Percentiles rank a stretch among this genome's conserved stretches.
phyloP scores from a whole-genome alignment of 2,329 filamentous ascomycete species.

The Raffaelea deltoideospora region DNA sequence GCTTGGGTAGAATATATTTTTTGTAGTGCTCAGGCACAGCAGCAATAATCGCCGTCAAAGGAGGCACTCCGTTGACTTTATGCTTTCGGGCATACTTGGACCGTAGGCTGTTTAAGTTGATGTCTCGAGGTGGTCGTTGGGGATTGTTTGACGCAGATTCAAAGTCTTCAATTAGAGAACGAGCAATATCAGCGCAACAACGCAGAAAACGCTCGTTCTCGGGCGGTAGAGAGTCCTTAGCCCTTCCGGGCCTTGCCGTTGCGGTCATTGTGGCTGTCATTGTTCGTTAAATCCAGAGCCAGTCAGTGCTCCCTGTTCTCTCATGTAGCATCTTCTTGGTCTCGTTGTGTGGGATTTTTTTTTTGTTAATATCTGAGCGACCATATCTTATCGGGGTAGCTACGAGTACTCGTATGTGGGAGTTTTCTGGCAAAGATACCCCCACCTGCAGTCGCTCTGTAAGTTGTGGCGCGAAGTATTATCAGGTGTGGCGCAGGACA shows the following conservation, averaged over 20 bases:
- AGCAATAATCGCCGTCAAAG: slow-evolving; percentile 91
- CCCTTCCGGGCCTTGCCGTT: no score
- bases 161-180: slow-evolving; percentile 85
- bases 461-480: no score
- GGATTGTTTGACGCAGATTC: slow-evolving; percentile 58
- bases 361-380: no score
- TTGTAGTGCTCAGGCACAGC: slow-evolving; percentile 99
- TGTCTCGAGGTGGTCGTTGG: slow-evolving; percentile 60
- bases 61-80: slow-evolving; percentile 71
- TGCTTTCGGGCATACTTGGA: slow-evolving; percentile 88
- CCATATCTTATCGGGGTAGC: no score
- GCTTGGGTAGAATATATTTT: slow-evolving; percentile 92
- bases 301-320: no score
- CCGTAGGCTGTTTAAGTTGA: slow-evolving; percentile 83
- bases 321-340: slow-evolving; percentile 48
- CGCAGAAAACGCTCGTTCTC: slow-evolving; percentile 91
- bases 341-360: not conserved
- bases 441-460: no score
- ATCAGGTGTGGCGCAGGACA: no score
- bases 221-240: no score
- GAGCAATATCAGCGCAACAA: slow-evolving; percentile 91
- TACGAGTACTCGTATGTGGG: no score
- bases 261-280: no score
- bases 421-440: no score
- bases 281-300: no score